Evolutionary conservation across 225 moss, liverwort and hornwort genomes (phyloP), one percentile per base, ranked within the genome.

Genomic region (Marchantia paleacea): DNA sequence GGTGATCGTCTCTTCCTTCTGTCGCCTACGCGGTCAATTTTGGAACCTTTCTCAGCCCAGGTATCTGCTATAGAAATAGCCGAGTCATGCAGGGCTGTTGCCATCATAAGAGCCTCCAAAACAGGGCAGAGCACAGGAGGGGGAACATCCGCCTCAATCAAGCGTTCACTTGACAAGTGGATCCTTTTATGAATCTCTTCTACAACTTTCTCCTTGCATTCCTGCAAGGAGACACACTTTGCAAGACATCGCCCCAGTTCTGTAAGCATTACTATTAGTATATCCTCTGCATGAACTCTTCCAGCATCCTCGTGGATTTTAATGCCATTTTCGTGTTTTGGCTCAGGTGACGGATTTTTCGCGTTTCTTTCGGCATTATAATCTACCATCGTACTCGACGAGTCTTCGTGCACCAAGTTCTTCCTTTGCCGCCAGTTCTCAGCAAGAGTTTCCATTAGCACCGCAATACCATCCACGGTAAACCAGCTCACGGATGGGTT

Each of bases 21-120:
- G 29, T 66, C 66, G 1, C 20, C 63, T 22, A 65, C 30, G 52
- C 79, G 72, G 28, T 72, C 79, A 10, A 75, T 7, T 47, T 67
- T 57, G 48, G 61, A 19, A 1, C 53, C 78, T 18, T n/a, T 81
- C 50, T 66, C 72, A 58, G 49, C 75, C 26, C 53, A 22, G 24
- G 19, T 68, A 73, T 84, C 62, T 75, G 65, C 53, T 49, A 73
- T 22, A 13, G 54, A 25, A 19, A 7, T 60, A 24, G 81, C 28
- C 18, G 82, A 84, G 14, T 82, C 68, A 69, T 80, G 72, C 19
- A 80, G 77, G n/a, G 81, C 80, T 19, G 48, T 81, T 62, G 75
- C 75, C 75, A 80, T 83, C 87, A 87, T 87, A 19, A 85, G 80
- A 51, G 87, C 82, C 24, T 78, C 80, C 48, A 87, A 53, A 64